phyloP scores from a whole-genome alignment of 192 early-diverging fungal genomes.

The Haplosporangium gracile region DNA sequence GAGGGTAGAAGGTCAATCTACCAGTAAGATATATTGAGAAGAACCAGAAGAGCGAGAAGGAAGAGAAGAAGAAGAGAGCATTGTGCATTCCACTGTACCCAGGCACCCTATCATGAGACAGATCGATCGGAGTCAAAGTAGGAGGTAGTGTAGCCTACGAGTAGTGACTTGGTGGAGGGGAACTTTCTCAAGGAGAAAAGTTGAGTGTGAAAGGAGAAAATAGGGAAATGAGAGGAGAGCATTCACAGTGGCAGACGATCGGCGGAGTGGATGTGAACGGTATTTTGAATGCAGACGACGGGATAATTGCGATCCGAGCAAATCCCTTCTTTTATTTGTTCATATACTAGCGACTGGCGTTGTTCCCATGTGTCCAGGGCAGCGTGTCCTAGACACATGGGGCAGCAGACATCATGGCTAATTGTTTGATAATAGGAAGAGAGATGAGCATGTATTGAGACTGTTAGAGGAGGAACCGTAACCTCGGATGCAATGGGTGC shows the following conservation, averaged over 20 bases:
- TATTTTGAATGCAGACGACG: conserved; percentile 5
- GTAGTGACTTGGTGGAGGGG: background rate
- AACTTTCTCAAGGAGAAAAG: background rate
- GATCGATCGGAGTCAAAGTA: conserved; percentile 2
- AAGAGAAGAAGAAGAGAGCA: background rate
- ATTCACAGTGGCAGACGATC: background rate
- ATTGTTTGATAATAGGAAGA: too few species aligned
- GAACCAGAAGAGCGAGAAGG: background rate
- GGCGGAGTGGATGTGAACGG: conserved; percentile 1
- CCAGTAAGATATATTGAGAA: background rate
- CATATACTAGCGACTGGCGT: background rate
- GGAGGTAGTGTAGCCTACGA: background rate
- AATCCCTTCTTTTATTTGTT: background rate
- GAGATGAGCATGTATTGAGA: too few species aligned
- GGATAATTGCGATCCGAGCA: background rate
- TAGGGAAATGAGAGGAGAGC: background rate
- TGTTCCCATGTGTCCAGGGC: background rate
- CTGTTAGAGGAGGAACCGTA: too few species aligned
- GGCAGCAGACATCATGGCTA: too few species aligned
- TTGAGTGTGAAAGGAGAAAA: background rate
- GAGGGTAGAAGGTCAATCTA: background rate
- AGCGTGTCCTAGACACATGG: too few species aligned
- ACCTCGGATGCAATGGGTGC: too few species aligned
- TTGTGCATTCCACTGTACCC: background rate
- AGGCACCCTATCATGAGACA: conserved; percentile 3